A percentile compares a stretch with the other conserved stretches of the same genome.
Conservation (phyloP, 164 flowering plant species). For the Magnolia kwangsiensis region DNA sequence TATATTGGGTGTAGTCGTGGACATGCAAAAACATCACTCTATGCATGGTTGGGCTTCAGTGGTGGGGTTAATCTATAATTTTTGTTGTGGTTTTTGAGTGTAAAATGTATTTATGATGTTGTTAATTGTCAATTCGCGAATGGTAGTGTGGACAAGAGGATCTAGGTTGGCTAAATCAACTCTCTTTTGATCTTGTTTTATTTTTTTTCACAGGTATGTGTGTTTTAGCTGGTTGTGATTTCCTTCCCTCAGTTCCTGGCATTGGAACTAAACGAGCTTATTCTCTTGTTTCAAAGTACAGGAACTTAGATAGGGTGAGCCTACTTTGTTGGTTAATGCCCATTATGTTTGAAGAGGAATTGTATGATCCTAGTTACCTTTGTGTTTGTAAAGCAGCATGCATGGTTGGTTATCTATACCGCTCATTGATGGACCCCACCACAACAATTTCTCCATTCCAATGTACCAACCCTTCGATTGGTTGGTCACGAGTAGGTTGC, state of each 20-base stretch:
- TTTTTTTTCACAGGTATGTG: constrained; percentile 66
- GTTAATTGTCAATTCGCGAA: too few species aligned
- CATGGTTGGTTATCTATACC: not conserved
- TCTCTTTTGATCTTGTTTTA: not conserved
- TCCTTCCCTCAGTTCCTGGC: constrained; percentile 74
- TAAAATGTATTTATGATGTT: too few species aligned
- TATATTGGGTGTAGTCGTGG: too few species aligned
- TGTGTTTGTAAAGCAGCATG: not conserved
- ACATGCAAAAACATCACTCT: too few species aligned
- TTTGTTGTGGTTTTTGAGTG: too few species aligned
- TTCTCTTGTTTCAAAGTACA: constrained; percentile 60
- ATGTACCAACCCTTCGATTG: not conserved
- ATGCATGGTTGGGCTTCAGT: too few species aligned
- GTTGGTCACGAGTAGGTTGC: not conserved
- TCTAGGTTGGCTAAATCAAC: too few species aligned
- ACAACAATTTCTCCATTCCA: not conserved
- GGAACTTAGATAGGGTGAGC: constrained; percentile 61
- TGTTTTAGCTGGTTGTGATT: constrained; percentile 85
- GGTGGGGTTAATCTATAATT: too few species aligned
- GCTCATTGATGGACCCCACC: not conserved
- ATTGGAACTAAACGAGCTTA: constrained; percentile 73
- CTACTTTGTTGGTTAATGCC: not conserved
- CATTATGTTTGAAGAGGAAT: not conserved
- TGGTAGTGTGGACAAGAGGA: too few species aligned
- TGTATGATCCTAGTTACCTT: not conserved